Base-by-base conservation (phyloP, 1,284 basidiomycete species). In the Serendipita sp. region DNA sequence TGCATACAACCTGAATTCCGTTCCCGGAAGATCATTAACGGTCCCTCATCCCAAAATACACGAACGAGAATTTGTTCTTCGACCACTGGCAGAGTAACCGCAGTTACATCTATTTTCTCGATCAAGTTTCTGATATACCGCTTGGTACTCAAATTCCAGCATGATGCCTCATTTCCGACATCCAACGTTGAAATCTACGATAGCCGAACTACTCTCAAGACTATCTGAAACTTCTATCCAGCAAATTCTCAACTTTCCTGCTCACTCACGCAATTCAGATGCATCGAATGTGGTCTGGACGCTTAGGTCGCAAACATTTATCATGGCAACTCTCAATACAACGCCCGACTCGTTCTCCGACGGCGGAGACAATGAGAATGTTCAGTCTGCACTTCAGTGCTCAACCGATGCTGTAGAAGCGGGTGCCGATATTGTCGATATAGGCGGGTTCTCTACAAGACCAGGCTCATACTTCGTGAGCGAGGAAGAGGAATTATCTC, bases 281-380 rank as follows among this genome's bases (percentile, higher is more conserved):
- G 68, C 43, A 38, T 68, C 3, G 34, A 63, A 1, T 58, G 66
- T 5, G 63, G 67, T 60, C 55, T 62, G 35, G 67, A 67, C 61
- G 64, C 63, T 62, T 44, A 65, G 67, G 62, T 67, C 1, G 35
- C 64, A 17, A 67, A 93, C 91, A 1, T 80, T 82, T 64, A 73
- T 98, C 64, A 99, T 99, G 96, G 89, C 88, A 0, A 97, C 93
- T 3, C 81, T 99, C 67, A 98, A 99, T 71, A 82, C 83, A 2
- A 99, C 96, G 0, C 96, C 96, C 1, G 94, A 99, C 74, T 97
- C 93, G 0, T 99, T 99, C 75, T 98, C 94, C 0, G 93, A 98
- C 67, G 93, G 93, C 3, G 80, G 85, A 1, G 72, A 74, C 45
- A 77, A 90, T 69, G 76, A 79, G 67, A 76, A 75, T 0, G 65